Base-by-base conservation (phyloP, 2,329 filamentous ascomycete species). In the Fusarium nodosum region DNA sequence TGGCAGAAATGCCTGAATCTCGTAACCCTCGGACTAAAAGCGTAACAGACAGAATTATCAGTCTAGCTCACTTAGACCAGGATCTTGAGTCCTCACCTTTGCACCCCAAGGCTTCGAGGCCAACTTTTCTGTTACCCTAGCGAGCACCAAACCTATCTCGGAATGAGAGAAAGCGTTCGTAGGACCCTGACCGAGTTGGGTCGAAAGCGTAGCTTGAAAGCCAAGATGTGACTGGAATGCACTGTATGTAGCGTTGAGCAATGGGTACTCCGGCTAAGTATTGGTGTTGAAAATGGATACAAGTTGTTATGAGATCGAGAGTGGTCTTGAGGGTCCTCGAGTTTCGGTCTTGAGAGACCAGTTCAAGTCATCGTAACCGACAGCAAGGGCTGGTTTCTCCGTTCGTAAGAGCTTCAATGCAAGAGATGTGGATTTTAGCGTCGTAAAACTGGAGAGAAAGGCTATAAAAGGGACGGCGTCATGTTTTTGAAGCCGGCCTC, bases 141-240 rank as follows among this genome's bases (percentile, higher is more conserved):
- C 24, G 51, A 55, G 22, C 13, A 53, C n/a, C n/a, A 66, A 31
- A 39, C 16, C 24, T 12, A 60, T 33, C 39, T 51, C 60, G 64
- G 63, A 54, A 64, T 47, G 38, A 45, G 48, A 44, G 45, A 60
- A 70, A 16, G 26, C 2, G 28, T 38, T 28, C n/a, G 34, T 28
- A 41, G 42, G 58, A 33, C 6, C 33, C 38, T 38, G 33, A 4
- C 20, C 13, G 13, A 22, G 9, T 44, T 45, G 44, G 47, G 12
- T 20, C n/a, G 24, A 38, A 22, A 58, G 39, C 38, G 26, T 61
- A 34, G 26, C 33, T 15, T 13, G 9, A 20, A 24, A 54, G 48
- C 48, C 55, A 55, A 65, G 60, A 38, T 15, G 33, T 5, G 38
- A 42, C 60, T 58, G 66, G 58, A 51, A 47, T 66, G 56, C 47